Evolutionary conservation across 2,329 filamentous ascomycete species (phyloP).

Genomic region (Pyrenophora seminiperda): DNA sequence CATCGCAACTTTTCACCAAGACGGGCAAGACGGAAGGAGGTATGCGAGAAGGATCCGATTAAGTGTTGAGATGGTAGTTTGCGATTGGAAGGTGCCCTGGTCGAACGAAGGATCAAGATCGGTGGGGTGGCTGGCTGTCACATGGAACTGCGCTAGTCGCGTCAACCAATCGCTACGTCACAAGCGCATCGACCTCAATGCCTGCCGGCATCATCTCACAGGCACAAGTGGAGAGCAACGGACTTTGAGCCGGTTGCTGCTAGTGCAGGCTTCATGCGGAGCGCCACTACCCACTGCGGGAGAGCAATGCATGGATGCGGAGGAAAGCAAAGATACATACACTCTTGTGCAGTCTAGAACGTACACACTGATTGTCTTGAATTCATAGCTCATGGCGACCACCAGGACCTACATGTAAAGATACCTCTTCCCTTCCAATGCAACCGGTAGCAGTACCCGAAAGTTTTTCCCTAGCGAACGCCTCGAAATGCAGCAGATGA

Average conservation of each 20-base stretch:
- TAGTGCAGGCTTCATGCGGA: background rate
- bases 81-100: background rate
- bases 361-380: background rate
- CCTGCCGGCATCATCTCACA: no score
- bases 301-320: background rate
- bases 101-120: background rate
- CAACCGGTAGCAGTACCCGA: background rate
- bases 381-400: background rate
- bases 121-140: background rate
- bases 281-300: background rate
- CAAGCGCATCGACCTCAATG: background rate
- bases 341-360: background rate
- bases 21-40: no score
- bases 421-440: background rate
- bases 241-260: background rate
- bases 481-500: slow-evolving; percentile 10
- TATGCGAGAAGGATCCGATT: no score
- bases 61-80: no score
- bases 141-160: background rate
- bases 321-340: background rate
- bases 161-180: background rate
- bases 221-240: background rate
- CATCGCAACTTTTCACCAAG: no score
- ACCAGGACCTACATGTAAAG: background rate
- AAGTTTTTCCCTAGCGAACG: slow-evolving; percentile 6